phyloP scores from a whole-genome alignment of 1,284 basidiomycete genomes.

The Bothia castanella region DNA sequence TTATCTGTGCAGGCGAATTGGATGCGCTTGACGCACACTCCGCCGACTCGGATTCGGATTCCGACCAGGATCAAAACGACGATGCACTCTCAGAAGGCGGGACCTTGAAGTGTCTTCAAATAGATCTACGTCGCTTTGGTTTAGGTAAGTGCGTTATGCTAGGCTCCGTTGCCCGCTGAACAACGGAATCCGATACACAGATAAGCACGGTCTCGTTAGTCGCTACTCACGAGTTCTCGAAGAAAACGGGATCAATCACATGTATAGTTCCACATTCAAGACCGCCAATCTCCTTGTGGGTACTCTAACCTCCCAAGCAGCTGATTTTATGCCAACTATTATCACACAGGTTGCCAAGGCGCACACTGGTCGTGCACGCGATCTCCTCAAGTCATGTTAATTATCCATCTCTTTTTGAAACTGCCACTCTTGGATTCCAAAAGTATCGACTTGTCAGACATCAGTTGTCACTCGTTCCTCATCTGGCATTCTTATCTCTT shows the following conservation, averaged over 20 bases:
- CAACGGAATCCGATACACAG: slow-evolving; percentile 32
- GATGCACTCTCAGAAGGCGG: slow-evolving; percentile 32
- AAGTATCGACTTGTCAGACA: slow-evolving; percentile 1
- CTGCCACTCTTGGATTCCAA: background rate
- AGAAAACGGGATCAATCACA: slow-evolving; percentile 71
- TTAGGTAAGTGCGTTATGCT: slow-evolving; percentile 44
- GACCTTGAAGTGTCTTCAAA: slow-evolving; percentile 61
- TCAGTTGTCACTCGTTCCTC: background rate
- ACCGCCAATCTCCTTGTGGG: slow-evolving; percentile 76
- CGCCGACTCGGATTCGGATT: slow-evolving; percentile 30
- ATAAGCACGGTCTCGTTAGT: slow-evolving; percentile 73
- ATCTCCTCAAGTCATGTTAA: slow-evolving; percentile 33
- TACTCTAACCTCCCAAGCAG: slow-evolving; percentile 6
- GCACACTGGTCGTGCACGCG: slow-evolving; percentile 28
- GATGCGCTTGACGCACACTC: slow-evolving; percentile 49
- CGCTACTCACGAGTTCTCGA: slow-evolving; percentile 71
- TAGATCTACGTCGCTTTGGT: slow-evolving; percentile 66
- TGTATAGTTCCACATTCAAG: slow-evolving; percentile 81
- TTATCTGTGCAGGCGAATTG: slow-evolving; percentile 65
- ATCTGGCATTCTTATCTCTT: slow-evolving; percentile 13
- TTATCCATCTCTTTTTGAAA: slow-evolving; percentile 1
- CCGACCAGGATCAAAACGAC: slow-evolving; percentile 34
- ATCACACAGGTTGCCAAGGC: slow-evolving; percentile 26
- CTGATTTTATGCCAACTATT: slow-evolving; percentile 5
- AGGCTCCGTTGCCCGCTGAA: too few species aligned